Conservation (phyloP, 208 protist genomes). For the Acanthamoeba lugdunensis region DNA sequence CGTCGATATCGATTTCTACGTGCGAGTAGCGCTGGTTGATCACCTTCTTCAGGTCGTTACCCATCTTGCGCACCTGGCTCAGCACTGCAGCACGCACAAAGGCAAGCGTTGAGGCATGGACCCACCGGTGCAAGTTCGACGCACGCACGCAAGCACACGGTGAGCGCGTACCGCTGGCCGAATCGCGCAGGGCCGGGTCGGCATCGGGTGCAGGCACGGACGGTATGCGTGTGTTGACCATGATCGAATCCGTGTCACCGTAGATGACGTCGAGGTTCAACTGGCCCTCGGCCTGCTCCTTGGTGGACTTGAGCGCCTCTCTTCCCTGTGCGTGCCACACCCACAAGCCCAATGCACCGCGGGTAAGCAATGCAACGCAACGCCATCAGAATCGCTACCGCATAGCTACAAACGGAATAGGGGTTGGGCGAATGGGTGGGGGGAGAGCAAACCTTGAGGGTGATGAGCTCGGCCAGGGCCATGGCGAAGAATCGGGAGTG, state of each 20-base stretch:
- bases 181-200: background rate
- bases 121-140: too few species aligned
- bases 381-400: background rate
- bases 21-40: slow-evolving; percentile 97
- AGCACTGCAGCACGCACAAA: slow-evolving; percentile 80
- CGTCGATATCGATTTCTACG: slow-evolving; percentile 99
- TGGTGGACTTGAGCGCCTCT: slow-evolving; percentile 94
- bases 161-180: background rate
- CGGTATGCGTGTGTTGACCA: slow-evolving; percentile 96
- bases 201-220: slow-evolving; percentile 21
- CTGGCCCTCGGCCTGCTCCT: slow-evolving; percentile 92
- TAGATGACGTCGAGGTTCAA: slow-evolving; percentile 91
- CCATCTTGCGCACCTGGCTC: slow-evolving; percentile 91
- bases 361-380: background rate
- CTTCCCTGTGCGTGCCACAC: slow-evolving; percentile 74
- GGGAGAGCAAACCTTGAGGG: slow-evolving; percentile 89
- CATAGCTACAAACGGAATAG: background rate
- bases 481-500: slow-evolving; percentile 97
- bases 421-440: background rate
- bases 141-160: background rate
- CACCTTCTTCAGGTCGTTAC: slow-evolving; percentile 92
- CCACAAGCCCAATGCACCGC: background rate
- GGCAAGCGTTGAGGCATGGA: too few species aligned
- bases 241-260: slow-evolving; percentile 99
- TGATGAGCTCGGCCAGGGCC: slow-evolving; percentile 97